Conservation (phyloP, 179 eudicot genomes). For the Pouteria campechiana region DNA sequence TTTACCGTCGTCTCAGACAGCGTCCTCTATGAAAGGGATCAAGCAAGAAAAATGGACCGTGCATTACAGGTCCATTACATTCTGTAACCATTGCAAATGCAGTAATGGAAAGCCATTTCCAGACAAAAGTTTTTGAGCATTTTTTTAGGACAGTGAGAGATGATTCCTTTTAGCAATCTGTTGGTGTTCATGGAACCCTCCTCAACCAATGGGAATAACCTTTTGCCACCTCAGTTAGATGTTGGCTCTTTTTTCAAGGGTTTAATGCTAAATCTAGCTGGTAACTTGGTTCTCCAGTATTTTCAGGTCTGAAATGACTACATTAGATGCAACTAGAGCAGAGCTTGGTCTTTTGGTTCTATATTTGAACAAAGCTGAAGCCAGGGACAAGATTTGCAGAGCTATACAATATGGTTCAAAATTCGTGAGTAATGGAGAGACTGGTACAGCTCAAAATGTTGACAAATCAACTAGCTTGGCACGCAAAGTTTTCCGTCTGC, state of each 20-base stretch:
- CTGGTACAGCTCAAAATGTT: constrained; percentile 95
- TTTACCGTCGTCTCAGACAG: too few species aligned
- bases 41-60: too few species aligned
- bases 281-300: constrained; percentile 8
- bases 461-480: constrained; percentile 95
- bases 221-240: background rate
- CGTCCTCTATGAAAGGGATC: too few species aligned
- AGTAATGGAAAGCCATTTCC: too few species aligned
- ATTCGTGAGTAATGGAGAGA: constrained; percentile 86
- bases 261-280: background rate
- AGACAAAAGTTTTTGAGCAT: too few species aligned
- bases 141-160: too few species aligned
- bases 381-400: constrained; percentile 98
- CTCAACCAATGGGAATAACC: too few species aligned
- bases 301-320: constrained; percentile 41
- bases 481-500: constrained; percentile 94
- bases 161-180: too few species aligned
- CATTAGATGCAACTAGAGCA: constrained; percentile 65
- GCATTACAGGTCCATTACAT: too few species aligned
- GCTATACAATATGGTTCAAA: constrained; percentile 98
- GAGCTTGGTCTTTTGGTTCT: constrained; percentile 78
- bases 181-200: too few species aligned
- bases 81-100: too few species aligned
- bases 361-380: constrained; percentile 96
- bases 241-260: too few species aligned